Conservation (phyloP, 2,329 filamentous ascomycete genomes). For the Apiospora hydei region DNA sequence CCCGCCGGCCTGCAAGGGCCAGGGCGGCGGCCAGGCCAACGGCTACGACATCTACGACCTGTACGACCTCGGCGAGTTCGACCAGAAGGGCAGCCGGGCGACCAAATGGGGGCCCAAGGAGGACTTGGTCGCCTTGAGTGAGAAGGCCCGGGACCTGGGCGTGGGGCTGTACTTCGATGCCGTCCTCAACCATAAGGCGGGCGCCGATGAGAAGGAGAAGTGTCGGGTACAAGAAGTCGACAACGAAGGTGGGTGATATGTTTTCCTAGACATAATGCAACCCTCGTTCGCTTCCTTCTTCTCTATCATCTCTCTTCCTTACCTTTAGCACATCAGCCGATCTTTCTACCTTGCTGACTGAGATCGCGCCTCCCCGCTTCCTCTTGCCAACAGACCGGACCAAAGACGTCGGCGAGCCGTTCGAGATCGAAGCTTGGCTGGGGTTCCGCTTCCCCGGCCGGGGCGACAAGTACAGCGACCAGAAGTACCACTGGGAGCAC, state of each 20-base stretch:
- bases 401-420: too few species aligned
- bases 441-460: constrained; percentile 71
- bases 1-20: constrained; percentile 74
- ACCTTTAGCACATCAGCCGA: too few species aligned
- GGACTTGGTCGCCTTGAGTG: constrained; percentile 62
- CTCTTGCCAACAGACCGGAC: too few species aligned
- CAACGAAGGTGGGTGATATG: constrained; percentile 38
- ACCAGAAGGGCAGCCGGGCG: constrained; percentile 66
- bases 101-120: constrained; percentile 75
- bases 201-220: constrained; percentile 67
- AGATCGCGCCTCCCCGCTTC: too few species aligned
- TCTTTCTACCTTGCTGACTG: too few species aligned
- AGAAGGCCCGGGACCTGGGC: constrained; percentile 56
- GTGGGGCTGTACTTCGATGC: constrained; percentile 72
- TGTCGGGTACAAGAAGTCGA: constrained; percentile 68
- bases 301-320: too few species aligned
- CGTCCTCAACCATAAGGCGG: constrained; percentile 76
- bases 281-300: too few species aligned
- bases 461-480: constrained; percentile 61
- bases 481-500: constrained; percentile 71
- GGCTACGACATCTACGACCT: constrained; percentile 76
- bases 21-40: constrained; percentile 64
- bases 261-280: too few species aligned
- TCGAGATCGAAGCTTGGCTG: constrained; percentile 58
- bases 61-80: constrained; percentile 74